Base-by-base conservation (phyloP, 1,139 yeast genomes). In the Kodamaea arcana region DNA sequence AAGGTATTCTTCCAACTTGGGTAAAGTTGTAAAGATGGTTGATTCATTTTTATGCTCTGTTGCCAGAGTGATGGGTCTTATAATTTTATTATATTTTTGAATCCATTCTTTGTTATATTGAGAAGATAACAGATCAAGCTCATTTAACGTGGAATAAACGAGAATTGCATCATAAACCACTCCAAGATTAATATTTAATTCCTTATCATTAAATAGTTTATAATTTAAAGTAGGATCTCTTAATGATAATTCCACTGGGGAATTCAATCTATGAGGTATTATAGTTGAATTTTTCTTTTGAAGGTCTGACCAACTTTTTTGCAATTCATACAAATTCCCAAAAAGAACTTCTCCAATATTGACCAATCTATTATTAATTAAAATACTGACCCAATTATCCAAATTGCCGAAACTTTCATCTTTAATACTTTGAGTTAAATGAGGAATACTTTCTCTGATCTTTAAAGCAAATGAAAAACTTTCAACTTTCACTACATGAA, bases 81-180 rank as follows among this genome's bases (percentile, higher is more conserved):
- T 72, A n/a, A 83, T 60, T 40, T 84, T 65, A 42, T 82, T 85
- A 42, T 85, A 80, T 51, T 87, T 83, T 39, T 80, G 75, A 42
- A 76, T 69, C 63, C 92, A 70, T 55, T 87, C 96, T 43, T 79
- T 83, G 39, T 78, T 76, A 48, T 83, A 82, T 40, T 79, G 78
- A 18, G 69, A 65, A 30, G 77, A 69, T 35, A 92, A 70, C 34
- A 72, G 71, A 6, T 75, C 79, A 7, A 72, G 62, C 51, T 82
- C 83, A 31, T 82, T 79, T 34, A 90, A 68, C 5, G 90, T 81
- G 36, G 79, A 77, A 52, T 83, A 90, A 1, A 92, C 95, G 50
- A 90, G 67, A 16, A 86, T 76, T 4, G 94, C 82, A 58, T 92
- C 97, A 54, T 78, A 85, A 16, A 92, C 65, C 10, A 88, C 83